Evolutionary conservation across 2,329 filamentous ascomycete species (phyloP).

Genomic region (Alternaria gansuensis): DNA sequence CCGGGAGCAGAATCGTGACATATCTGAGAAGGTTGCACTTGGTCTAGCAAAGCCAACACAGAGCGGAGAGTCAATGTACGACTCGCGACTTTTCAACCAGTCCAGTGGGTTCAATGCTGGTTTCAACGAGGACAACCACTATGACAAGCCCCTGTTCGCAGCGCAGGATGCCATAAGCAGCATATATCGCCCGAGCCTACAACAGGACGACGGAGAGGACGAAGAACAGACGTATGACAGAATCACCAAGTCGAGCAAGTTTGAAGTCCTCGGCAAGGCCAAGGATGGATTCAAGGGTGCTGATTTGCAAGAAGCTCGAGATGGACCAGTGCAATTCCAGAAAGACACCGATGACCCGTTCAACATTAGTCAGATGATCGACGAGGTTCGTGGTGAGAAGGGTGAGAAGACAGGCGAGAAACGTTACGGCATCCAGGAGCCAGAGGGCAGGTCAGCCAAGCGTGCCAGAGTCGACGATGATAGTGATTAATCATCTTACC

Average conservation of each 20-base stretch:
- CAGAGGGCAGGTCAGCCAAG: constrained; percentile 66
- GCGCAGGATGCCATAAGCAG: constrained; percentile 93
- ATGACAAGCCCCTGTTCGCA: constrained; percentile 96
- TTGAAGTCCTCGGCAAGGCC: constrained; percentile 85
- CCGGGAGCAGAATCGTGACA: constrained; percentile 93
- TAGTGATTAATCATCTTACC: constrained; percentile 40
- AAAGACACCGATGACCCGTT: constrained; percentile 89
- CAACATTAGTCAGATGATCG: constrained; percentile 92
- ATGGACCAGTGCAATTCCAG: constrained; percentile 96
- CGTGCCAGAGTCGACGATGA: constrained; percentile 81
- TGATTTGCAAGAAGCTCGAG: constrained; percentile 80
- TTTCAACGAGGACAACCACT: constrained; percentile 97
- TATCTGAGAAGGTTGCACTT: constrained; percentile 94
- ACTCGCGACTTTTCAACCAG: constrained; percentile 94
- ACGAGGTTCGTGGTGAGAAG: constrained; percentile 72
- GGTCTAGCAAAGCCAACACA: constrained; percentile 95
- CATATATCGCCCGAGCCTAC: constrained; percentile 84
- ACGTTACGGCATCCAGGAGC: constrained; percentile 78
- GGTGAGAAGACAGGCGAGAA: constrained; percentile 70
- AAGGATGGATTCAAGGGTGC: constrained; percentile 89
- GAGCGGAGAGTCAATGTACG: constrained; percentile 93
- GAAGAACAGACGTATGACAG: constrained; percentile 84
- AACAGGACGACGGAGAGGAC: constrained; percentile 76
- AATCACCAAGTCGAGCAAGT: constrained; percentile 85
- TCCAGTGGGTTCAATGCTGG: constrained; percentile 88